phyloP scores from a whole-genome alignment of 2,329 filamentous ascomycete genomes.

The Chrysoporthe deuterocubensis region DNA sequence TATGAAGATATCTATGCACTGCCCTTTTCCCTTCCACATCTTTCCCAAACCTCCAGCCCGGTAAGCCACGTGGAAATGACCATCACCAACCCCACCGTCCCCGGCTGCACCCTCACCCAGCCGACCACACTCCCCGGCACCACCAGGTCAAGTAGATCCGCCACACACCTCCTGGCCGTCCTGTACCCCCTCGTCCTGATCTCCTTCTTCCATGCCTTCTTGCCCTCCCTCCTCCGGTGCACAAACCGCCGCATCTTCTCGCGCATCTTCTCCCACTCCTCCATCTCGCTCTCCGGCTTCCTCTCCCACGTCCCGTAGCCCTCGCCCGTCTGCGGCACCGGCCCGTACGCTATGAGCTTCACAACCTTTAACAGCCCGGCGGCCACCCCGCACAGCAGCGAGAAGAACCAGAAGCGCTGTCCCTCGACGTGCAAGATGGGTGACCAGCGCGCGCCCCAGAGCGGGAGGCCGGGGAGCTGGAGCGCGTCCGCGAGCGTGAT shows the following conservation, averaged over 20 bases:
- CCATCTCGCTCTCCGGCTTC: slow-evolving; percentile 31
- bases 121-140: slow-evolving; percentile 64
- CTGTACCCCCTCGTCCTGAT: slow-evolving; percentile 37
- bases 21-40: slow-evolving; percentile 39
- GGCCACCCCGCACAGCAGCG: slow-evolving; percentile 56
- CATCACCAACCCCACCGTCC: slow-evolving; percentile 62
- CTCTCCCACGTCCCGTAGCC: slow-evolving; percentile 37
- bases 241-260: slow-evolving; percentile 42
- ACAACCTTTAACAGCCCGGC: slow-evolving; percentile 47
- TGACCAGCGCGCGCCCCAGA: slow-evolving; percentile 57
- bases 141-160: slow-evolving; percentile 65
- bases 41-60: slow-evolving; percentile 64
- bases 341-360: slow-evolving; percentile 41
- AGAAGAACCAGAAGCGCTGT: slow-evolving; percentile 72
- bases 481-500: slow-evolving; percentile 61
- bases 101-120: slow-evolving; percentile 58
- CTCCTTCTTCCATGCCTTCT: slow-evolving; percentile 37
- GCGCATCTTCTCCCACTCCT: slow-evolving; percentile 38
- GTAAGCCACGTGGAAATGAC: slow-evolving; percentile 66
- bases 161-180: slow-evolving; percentile 53
- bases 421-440: slow-evolving; percentile 59
- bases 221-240: slow-evolving; percentile 40
- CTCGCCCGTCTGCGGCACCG: slow-evolving; percentile 39
- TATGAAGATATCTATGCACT: not conserved
- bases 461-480: slow-evolving; percentile 47